Conservation (phyloP, 495 filamentous ascomycete genomes). For the Schizothecium vesticola region DNA sequence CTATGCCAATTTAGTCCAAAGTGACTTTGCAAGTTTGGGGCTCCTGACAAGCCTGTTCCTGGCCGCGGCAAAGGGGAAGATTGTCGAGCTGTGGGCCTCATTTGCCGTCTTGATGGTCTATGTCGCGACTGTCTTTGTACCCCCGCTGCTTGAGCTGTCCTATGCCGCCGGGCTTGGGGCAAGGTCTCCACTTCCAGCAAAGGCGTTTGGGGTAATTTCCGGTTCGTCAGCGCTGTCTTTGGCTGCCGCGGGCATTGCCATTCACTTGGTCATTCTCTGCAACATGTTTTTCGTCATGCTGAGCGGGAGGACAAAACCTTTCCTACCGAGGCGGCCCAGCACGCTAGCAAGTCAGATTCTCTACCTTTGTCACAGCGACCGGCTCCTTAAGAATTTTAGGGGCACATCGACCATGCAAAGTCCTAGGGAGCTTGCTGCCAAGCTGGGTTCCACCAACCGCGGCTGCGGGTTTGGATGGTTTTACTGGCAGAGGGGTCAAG, state of each 20-base stretch:
- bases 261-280: not conserved
- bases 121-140: not conserved
- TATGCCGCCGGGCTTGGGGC: not conserved
- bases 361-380: conserved; percentile 1
- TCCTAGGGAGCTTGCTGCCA: not conserved
- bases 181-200: not conserved
- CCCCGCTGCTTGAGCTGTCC: not conserved
- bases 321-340: not conserved
- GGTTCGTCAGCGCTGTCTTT: not conserved
- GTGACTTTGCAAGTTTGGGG: not conserved
- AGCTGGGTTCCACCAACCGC: not conserved
- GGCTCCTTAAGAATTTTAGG: not conserved
- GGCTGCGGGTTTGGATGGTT: not conserved
- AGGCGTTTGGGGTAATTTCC: not conserved
- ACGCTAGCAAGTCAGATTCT: not conserved
- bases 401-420: not conserved
- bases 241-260: not conserved
- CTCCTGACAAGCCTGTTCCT: not conserved
- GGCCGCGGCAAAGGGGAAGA: too few species aligned
- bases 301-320: not conserved
- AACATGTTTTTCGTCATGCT: conserved; percentile 4
- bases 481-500: not conserved
- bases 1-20: not conserved
- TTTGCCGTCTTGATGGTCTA: not conserved
- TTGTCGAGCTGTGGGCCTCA: not conserved